A percentile compares a stretch with the other conserved stretches of the same genome.
phyloP scores from a whole-genome alignment of 257 asterid genomes.

The Lavandula angustifolia region DNA sequence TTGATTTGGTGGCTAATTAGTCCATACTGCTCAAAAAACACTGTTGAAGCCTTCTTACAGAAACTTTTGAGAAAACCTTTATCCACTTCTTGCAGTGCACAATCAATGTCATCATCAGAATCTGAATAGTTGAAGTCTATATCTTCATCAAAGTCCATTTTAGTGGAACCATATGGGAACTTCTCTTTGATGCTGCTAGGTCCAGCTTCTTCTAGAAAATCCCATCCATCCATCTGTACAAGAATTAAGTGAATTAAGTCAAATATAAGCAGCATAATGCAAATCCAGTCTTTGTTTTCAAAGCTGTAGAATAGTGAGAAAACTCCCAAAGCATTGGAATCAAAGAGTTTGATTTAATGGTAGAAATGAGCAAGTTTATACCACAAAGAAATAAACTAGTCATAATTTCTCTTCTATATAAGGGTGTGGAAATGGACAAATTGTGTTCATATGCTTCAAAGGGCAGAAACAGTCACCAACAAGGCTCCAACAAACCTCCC shows the following conservation, averaged over 20 bases:
- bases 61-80: slow-evolving; percentile 49
- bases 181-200: slow-evolving; percentile 45
- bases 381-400: not conserved
- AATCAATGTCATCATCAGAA: slow-evolving; percentile 51
- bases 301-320: not conserved
- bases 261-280: not conserved
- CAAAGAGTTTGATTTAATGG: no score
- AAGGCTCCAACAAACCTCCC: not conserved
- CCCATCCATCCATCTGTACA: slow-evolving; percentile 48
- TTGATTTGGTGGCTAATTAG: slow-evolving; percentile 79
- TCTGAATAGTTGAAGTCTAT: slow-evolving; percentile 43
- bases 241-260: slow-evolving; percentile 3
- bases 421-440: not conserved
- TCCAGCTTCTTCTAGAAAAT: slow-evolving; percentile 42
- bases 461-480: not conserved
- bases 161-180: slow-evolving; percentile 33
- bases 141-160: slow-evolving; percentile 55
- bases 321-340: not conserved
- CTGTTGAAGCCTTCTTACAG: slow-evolving; percentile 63
- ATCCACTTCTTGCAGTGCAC: slow-evolving; percentile 46
- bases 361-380: not conserved
- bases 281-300: slow-evolving; percentile 7
- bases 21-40: slow-evolving; percentile 74
- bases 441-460: not conserved
- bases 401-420: not conserved